A percentile compares a stretch with the other conserved stretches of the same genome.
phyloP scores from a whole-genome alignment of 768 basidiomycete species.

The Hydnomerulius pinastri region DNA sequence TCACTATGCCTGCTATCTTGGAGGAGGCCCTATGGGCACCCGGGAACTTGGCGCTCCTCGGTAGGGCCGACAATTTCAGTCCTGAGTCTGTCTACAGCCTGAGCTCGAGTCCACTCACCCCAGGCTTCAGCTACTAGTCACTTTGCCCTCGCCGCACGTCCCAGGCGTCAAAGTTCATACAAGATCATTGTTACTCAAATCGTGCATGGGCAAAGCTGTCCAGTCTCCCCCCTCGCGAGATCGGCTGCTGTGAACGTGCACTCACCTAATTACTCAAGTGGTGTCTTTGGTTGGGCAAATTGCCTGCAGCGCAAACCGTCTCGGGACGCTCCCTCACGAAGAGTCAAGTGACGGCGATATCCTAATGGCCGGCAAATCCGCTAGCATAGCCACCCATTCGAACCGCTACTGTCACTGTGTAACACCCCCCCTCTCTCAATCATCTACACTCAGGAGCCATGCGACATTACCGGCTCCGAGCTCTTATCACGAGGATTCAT shows the following conservation, averaged over 20 bases:
- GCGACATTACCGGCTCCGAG: slow-evolving; percentile 44
- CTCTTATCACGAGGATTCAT: slow-evolving; percentile 23
- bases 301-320: slow-evolving; percentile 37
- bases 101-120: too few species aligned
- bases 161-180: slow-evolving; percentile 89
- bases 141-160: slow-evolving; percentile 89
- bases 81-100: too few species aligned
- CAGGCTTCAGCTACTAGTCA: too few species aligned
- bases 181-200: slow-evolving; percentile 93
- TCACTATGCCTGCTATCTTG: too few species aligned
- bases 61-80: too few species aligned
- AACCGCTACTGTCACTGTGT: not conserved
- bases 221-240: slow-evolving; percentile 81
- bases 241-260: slow-evolving; percentile 85
- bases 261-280: slow-evolving; percentile 85
- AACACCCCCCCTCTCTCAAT: slow-evolving; percentile 18
- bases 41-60: too few species aligned
- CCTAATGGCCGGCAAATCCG: slow-evolving; percentile 13
- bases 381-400: not conserved
- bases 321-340: slow-evolving; percentile 44
- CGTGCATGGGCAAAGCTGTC: slow-evolving; percentile 93
- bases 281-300: slow-evolving; percentile 92
- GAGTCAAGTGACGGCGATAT: slow-evolving; percentile 52
- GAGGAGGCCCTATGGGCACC: too few species aligned
- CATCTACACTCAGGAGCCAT: slow-evolving; percentile 38